Conservation (phyloP, 306 rosid species). For the Ormosia semicastrata region DNA sequence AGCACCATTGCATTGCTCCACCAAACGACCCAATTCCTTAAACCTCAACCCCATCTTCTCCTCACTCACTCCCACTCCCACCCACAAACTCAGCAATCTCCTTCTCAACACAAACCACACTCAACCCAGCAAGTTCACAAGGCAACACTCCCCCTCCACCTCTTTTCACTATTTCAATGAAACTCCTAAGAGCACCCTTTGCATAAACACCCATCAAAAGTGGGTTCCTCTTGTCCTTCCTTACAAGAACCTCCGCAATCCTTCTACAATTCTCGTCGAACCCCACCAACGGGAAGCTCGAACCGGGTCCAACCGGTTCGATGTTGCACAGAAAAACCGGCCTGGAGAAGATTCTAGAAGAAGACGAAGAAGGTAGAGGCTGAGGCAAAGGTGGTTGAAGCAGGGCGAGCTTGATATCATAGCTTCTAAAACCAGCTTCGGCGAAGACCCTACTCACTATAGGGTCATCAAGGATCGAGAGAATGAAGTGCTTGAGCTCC, state of each 20-base stretch:
- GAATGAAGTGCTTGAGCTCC: conserved; percentile 76
- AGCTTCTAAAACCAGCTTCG: conserved; percentile 84
- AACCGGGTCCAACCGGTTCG: conserved; percentile 42
- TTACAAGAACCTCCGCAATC: conserved; percentile 51
- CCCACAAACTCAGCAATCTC: conserved; percentile 55
- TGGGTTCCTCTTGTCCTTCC: conserved; percentile 59
- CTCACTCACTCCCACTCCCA: conserved; percentile 37
- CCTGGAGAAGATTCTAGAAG: conserved; percentile 36
- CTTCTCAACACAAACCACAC: conserved; percentile 40
- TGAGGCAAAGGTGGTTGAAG: conserved; percentile 49
- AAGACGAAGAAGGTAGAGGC: not conserved
- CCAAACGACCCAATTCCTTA: conserved; percentile 51
- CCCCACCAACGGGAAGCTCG: conserved; percentile 37
- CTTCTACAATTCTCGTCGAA: conserved; percentile 59
- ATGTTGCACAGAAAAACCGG: conserved; percentile 72
- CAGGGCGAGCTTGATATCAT: conserved; percentile 71
- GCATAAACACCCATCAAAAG: conserved; percentile 70
- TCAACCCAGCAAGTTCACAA: conserved; percentile 35
- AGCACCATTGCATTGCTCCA: conserved; percentile 49
- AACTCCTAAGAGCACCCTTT: conserved; percentile 49
- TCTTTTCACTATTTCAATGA: conserved; percentile 40
- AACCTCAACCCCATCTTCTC: conserved; percentile 57
- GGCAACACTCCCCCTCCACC: conserved; percentile 38
- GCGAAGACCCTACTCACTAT: conserved; percentile 85
- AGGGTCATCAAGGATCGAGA: conserved; percentile 96